These are phyloP conservation scores for Lizanozyma gosingica DNA, from an alignment of 1,139 yeast species.

Conservation along the genomic window DNA sequence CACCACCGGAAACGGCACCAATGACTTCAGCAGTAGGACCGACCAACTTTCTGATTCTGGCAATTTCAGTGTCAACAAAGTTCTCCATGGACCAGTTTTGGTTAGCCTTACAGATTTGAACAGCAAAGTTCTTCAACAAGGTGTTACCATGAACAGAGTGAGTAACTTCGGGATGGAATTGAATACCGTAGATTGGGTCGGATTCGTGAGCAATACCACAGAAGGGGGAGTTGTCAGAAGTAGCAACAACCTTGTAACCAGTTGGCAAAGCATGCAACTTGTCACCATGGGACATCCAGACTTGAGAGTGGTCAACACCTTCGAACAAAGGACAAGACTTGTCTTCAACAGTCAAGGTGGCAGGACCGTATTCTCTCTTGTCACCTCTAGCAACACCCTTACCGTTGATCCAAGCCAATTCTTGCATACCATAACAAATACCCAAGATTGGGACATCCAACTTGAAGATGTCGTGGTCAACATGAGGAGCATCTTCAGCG, in stretches of 20 bases:
- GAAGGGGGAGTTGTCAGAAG: slow-evolving; percentile 88
- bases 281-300: slow-evolving; percentile 99
- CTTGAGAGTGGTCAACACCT: slow-evolving; percentile 86
- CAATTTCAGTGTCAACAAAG: slow-evolving; percentile 92
- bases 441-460: slow-evolving; percentile 92
- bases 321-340: slow-evolving; percentile 62
- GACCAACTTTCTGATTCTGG: slow-evolving; percentile 80
- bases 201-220: slow-evolving; percentile 82
- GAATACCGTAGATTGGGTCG: slow-evolving; percentile 82
- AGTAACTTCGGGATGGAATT: slow-evolving; percentile 98
- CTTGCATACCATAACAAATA: slow-evolving; percentile 99
- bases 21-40: slow-evolving; percentile 98
- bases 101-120: slow-evolving; percentile 73
- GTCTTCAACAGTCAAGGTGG: slow-evolving; percentile 74
- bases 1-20: slow-evolving; percentile 99
- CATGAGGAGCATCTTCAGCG: slow-evolving; percentile 94
- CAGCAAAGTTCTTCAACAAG: slow-evolving; percentile 85
- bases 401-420: slow-evolving; percentile 96
- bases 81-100: slow-evolving; percentile 98
- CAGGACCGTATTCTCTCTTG: slow-evolving; percentile 98
- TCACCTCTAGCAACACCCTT: slow-evolving; percentile 94
- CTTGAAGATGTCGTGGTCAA: slow-evolving; percentile 86
- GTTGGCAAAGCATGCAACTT: slow-evolving; percentile 85
- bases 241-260: slow-evolving; percentile 84
- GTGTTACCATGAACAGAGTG: slow-evolving; percentile 89